These are phyloP conservation scores for Beauveria sp. DNA, from an alignment of 2,329 filamentous ascomycete genomes.

Conservation along the genomic window DNA sequence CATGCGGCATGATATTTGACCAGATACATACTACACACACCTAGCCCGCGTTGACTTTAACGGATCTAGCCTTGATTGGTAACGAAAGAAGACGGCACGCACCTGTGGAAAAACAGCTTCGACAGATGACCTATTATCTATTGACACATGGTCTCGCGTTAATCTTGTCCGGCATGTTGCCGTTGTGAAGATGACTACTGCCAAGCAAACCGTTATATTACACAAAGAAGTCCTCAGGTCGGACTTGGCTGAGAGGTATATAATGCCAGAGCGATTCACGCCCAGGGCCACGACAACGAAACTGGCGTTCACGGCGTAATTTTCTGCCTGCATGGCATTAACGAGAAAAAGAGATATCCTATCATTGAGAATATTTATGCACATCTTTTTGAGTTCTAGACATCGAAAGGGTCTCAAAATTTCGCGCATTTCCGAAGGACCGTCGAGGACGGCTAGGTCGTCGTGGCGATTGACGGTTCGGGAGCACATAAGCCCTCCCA, in stretches of 20 bases:
- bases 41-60: slow-evolving; percentile 19
- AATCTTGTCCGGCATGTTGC: slow-evolving; percentile 15
- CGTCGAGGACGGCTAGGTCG: slow-evolving; percentile 22
- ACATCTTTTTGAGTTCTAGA: slow-evolving; percentile 17
- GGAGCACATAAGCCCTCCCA: slow-evolving; percentile 24
- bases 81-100: slow-evolving; percentile 22
- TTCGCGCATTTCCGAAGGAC: slow-evolving; percentile 14
- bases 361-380: slow-evolving; percentile 23
- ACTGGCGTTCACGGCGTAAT: slow-evolving; percentile 22
- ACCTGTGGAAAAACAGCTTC: slow-evolving; percentile 15
- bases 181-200: slow-evolving; percentile 15
- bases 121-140: slow-evolving; percentile 16
- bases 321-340: slow-evolving; percentile 18
- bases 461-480: slow-evolving; percentile 25
- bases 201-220: slow-evolving; percentile 13
- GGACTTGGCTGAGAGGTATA: background rate
- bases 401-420: slow-evolving; percentile 19
- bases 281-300: slow-evolving; percentile 18
- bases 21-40: slow-evolving; percentile 21
- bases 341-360: slow-evolving; percentile 19
- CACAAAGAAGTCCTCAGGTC: slow-evolving; percentile 7
- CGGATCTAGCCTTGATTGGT: slow-evolving; percentile 18
- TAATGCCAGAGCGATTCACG: background rate
- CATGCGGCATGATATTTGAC: slow-evolving; percentile 14
- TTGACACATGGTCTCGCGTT: slow-evolving; percentile 21